Evolutionary conservation across 257 asterid genomes (phyloP), one percentile per base, ranked within the genome.

Genomic region (Nicotiana noctiflora): DNA sequence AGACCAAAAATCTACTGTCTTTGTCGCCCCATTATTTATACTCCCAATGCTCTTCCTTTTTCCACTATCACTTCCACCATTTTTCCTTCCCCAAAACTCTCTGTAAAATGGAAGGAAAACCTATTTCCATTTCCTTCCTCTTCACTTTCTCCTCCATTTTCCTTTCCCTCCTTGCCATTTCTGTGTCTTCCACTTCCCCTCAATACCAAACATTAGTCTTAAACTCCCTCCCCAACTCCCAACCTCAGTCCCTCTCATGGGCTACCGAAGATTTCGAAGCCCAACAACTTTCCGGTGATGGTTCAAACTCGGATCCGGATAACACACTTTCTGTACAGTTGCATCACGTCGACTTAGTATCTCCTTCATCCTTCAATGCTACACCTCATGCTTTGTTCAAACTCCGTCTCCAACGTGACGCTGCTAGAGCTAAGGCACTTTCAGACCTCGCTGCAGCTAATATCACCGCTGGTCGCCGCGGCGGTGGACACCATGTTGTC

Each of bases 331-430:
- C 93, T 0, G 59, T 91, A 1, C 81, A 84, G 83, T 31, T 95
- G 53, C 95, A 90, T 86, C 97, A 91, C 29, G 86, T 95, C 0
- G 99, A 95, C 83, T 79, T 75, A 4, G 89, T 91, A 29, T 77
- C 89, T 9, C 83, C 89, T 6, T 53, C 79, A n/a, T 70, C 87
- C 23, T 49, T 64, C 67, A 82, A 86, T 62, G 80, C 91, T 6
- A 88, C 97, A 49, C 95, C 95, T 0, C 86, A 87, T 2, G 80
- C 93, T 61, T 90, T 95, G 67, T 95, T 95, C 86, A 76, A 79
- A 0, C 89, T 83, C 83, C 97, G 97, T 0, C 95, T 95, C 80
- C 87, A 72, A 1, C 93, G 99, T 1, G 98, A 93, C 63, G 93
- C 96, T 8, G 64, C 80, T 19, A 79, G 98, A 37, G 93, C 68